phyloP scores from a whole-genome alignment of 371 early-diverging fungal genomes.

The Smittium mucronatum region DNA sequence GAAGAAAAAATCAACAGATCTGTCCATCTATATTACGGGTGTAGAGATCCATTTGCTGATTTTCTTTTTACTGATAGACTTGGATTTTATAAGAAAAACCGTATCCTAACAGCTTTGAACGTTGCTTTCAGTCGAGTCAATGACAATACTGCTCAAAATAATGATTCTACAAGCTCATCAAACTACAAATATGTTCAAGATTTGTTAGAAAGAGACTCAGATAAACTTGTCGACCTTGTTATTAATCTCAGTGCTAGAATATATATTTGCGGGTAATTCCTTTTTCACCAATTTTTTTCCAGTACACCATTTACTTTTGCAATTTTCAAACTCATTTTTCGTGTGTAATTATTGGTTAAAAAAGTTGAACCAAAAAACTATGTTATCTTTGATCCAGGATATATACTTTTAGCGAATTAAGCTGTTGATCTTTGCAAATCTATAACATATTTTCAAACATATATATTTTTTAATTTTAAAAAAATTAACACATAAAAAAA shows the following conservation, averaged over 20 bases:
- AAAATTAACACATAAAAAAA: no score
- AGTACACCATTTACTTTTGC: conserved; percentile 55
- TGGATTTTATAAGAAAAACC: conserved; percentile 33
- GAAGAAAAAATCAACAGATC: conserved; percentile 21
- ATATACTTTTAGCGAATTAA: no score
- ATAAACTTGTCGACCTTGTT: conserved; percentile 43
- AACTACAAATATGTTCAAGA: conserved; percentile 75
- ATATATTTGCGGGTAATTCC: conserved; percentile 75
- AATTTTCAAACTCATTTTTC: no score
- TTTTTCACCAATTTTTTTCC: neutral
- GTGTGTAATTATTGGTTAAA: no score
- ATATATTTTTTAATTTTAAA: no score
- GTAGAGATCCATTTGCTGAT: conserved; percentile 44
- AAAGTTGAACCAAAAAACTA: no score
- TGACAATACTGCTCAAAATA: conserved; percentile 15
- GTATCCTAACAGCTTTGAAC: conserved; percentile 40
- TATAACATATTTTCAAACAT: no score
- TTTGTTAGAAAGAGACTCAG: conserved; percentile 39
- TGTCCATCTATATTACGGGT: conserved; percentile 63
- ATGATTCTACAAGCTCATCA: conserved; percentile 13
- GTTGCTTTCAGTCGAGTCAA: conserved; percentile 49
- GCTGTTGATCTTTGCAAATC: no score
- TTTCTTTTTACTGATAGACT: conserved; percentile 52
- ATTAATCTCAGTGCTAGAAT: conserved; percentile 46
- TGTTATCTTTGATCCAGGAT: no score